Evolutionary conservation across 140 eudicot genomes (phyloP).

Genomic region (Oenanthe javanica): DNA sequence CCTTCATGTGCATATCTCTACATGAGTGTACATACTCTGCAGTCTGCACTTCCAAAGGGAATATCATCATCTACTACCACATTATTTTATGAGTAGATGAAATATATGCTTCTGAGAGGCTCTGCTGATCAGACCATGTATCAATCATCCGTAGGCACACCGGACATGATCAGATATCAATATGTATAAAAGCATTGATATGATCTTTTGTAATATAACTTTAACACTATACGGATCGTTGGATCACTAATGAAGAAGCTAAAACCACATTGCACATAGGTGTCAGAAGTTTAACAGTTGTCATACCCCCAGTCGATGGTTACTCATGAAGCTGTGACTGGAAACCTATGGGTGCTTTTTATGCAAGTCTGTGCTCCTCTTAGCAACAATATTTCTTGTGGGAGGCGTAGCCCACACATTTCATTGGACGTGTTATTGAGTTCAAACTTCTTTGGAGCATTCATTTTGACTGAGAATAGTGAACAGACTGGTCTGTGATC

Average conservation of each 20-base stretch:
- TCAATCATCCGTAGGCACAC: conserved; percentile 5
- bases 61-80: conserved; percentile 5
- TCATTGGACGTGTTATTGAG: conserved; percentile 10
- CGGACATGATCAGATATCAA: conserved; percentile 1
- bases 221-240: background rate
- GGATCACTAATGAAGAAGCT: background rate
- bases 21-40: background rate
- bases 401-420: conserved; percentile 9
- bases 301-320: conserved; percentile 13
- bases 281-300: conserved; percentile 5
- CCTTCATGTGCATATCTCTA: background rate
- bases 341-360: conserved; percentile 36
- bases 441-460: conserved; percentile 12
- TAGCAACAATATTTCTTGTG: conserved; percentile 31
- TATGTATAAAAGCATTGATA: conserved; percentile 4
- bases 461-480: conserved; percentile 45
- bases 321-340: conserved; percentile 16
- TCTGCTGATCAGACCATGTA: conserved; percentile 5
- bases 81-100: background rate
- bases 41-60: background rate
- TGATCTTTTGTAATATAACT: background rate
- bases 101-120: no score
- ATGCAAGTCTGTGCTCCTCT: conserved; percentile 42
- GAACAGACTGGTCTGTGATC: conserved; percentile 85
- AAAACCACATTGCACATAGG: background rate